These are phyloP conservation scores for Cyberlindnera veronae DNA, from an alignment of 805 yeast genomes.

Conservation along the genomic window DNA sequence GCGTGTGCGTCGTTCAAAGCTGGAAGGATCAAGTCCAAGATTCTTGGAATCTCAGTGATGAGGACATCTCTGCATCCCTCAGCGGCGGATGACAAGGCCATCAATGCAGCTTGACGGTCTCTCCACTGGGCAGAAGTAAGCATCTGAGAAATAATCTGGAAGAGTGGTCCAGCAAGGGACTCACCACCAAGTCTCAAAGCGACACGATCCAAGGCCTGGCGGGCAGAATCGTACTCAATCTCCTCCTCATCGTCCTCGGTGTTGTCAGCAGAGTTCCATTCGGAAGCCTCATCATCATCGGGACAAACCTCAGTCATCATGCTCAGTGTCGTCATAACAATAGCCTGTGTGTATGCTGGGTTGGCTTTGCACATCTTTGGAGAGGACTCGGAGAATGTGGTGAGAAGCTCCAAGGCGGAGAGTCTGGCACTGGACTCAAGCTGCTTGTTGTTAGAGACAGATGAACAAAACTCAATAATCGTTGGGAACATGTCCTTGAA, in stretches of 20 bases:
- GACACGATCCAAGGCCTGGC: slow-evolving; percentile 91
- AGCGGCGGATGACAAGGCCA: slow-evolving; percentile 96
- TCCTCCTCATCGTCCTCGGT: slow-evolving; percentile 82
- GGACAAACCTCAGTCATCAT: slow-evolving; percentile 91
- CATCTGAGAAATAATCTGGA: slow-evolving; percentile 85
- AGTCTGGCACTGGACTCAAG: slow-evolving; percentile 76
- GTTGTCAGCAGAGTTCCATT: slow-evolving; percentile 82
- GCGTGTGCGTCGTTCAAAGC: slow-evolving; percentile 83
- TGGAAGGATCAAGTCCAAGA: slow-evolving; percentile 83
- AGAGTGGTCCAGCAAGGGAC: slow-evolving; percentile 78
- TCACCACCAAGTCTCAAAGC: slow-evolving; percentile 81
- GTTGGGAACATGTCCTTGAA: slow-evolving; percentile 87
- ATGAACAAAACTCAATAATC: slow-evolving; percentile 81
- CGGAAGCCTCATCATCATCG: slow-evolving; percentile 83
- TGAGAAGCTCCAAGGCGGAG: slow-evolving; percentile 82
- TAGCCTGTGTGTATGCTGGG: slow-evolving; percentile 62
- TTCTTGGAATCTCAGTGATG: slow-evolving; percentile 73
- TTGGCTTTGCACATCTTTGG: slow-evolving; percentile 93
- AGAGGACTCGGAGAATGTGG: slow-evolving; percentile 88
- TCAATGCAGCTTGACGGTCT: slow-evolving; percentile 92
- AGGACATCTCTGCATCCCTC: slow-evolving; percentile 94
- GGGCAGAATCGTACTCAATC: slow-evolving; percentile 83
- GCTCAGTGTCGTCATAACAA: slow-evolving; percentile 70
- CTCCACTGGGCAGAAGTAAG: slow-evolving; percentile 77
- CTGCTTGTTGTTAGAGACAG: slow-evolving; percentile 76